Evolutionary conservation across 106 monocot genomes (phyloP), one percentile per base, ranked within the genome.

Genomic region (Gastrodia elata): DNA sequence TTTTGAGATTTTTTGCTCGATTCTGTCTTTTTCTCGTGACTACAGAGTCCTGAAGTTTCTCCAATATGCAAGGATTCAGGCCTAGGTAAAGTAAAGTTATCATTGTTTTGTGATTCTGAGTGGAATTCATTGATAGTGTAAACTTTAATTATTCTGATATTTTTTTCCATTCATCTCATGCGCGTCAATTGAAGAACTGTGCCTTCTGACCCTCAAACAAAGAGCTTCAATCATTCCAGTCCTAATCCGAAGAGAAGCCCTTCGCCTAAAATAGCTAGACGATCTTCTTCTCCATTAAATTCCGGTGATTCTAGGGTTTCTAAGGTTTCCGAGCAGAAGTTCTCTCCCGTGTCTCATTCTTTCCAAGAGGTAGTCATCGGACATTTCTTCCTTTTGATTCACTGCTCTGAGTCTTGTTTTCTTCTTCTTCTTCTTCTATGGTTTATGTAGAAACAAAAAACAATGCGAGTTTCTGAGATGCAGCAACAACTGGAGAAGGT

Each of bases 381-480:
- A 15, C 8, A 25, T 25, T 40, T 69, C 38, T 24, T 26, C 69
- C 69, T 25, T 3, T 26, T 5, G 11, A 24, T 69, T 69, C 8
- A 3, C 38, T 24, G 0, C 20, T 38, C n/a, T 38, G 39, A 38
- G 8, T 11, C 39, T 26, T 24, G 38, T 2, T 61, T 61, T 27
- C 61, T 10, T 61, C 61, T 15, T 30, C 27, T 61, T 32, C 3
- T 61, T 3, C 30, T 32, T 27, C 40, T 40, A 0, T 69, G 13
- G 25, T 69, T 69, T 5, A 8, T 10, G 13, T 13, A 69, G 69
- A 69, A 40, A 22, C 69, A 39, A 69, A 40, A 22, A 14, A 8
- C 22, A 26, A 25, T 41, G 69, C 38, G 40, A 69, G 40, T 69
- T 69, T 25, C 69, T 25, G 69, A 69, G 40, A 69, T 40, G 69